Evolutionary conservation across 2,329 filamentous ascomycete species (phyloP).

Genomic region (Thermothelomyces thermophilus): DNA sequence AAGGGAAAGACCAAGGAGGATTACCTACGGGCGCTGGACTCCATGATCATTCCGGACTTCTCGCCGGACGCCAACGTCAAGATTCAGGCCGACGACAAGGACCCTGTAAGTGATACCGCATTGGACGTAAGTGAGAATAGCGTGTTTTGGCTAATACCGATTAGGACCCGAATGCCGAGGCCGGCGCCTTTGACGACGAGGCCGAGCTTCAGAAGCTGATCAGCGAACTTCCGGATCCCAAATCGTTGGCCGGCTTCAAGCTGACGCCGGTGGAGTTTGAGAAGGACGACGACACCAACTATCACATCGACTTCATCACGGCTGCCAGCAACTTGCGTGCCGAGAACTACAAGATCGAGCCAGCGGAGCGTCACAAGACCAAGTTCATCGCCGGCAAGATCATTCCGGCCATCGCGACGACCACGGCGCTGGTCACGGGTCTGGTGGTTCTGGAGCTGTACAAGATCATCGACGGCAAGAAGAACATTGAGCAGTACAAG

Average conservation of each 20-base stretch:
- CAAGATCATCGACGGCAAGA: conserved; percentile 95
- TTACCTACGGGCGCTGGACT: conserved; percentile 74
- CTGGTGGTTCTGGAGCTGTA: conserved; percentile 88
- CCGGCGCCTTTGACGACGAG: conserved; percentile 59
- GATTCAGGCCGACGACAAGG: conserved; percentile 93
- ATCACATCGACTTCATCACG: conserved; percentile 99
- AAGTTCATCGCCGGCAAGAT: conserved; percentile 99
- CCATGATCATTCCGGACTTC: conserved; percentile 95
- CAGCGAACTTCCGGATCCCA: conserved; percentile 67
- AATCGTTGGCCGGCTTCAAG: conserved; percentile 79
- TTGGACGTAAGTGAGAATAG: neutral
- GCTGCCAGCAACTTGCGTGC: conserved; percentile 93
- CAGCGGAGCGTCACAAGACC: conserved; percentile 91
- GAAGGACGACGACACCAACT: conserved; percentile 96
- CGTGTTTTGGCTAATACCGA: conserved; percentile 22
- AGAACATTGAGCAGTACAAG: conserved; percentile 97
- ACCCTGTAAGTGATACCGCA: conserved; percentile 59
- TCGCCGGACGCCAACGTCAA: conserved; percentile 83
- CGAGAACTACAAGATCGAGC: conserved; percentile 94
- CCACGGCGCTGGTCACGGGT: conserved; percentile 90
- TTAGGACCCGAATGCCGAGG: conserved; percentile 71
- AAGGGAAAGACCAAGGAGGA: conserved; percentile 63
- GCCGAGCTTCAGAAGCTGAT: conserved; percentile 69
- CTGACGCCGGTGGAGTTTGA: conserved; percentile 88
- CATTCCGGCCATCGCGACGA: conserved; percentile 96